Evolutionary conservation across 345 rosid species (phyloP).

Genomic region (Linum lewisii): DNA sequence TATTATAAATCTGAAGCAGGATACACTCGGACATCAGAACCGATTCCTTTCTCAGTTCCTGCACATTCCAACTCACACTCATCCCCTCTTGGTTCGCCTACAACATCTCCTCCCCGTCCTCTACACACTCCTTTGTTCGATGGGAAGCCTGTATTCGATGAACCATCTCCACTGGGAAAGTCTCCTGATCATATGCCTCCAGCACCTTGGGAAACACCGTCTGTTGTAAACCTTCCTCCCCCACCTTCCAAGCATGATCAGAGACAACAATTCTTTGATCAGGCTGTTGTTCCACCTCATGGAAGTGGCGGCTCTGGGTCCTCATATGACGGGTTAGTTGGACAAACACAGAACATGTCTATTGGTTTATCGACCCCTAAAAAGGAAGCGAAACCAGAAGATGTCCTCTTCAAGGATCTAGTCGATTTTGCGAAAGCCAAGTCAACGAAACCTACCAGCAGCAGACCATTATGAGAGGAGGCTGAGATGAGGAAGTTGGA

Average conservation of each 20-base stretch:
- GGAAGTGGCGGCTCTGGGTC: conserved; percentile 41
- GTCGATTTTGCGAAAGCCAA: conserved; percentile 85
- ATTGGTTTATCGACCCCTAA: conserved; percentile 40
- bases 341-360: conserved; percentile 57
- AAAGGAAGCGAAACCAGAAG: conserved; percentile 65
- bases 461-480: conserved; percentile 50
- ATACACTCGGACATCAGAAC: conserved; percentile 25
- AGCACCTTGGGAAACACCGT: conserved; percentile 63
- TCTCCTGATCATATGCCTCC: conserved; percentile 56
- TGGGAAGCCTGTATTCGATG: conserved; percentile 47
- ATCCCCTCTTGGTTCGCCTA: conserved; percentile 37
- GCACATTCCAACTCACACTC: conserved; percentile 24
- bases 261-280: conserved; percentile 58
- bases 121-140: conserved; percentile 23
- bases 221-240: conserved; percentile 44
- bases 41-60: conserved; percentile 25
- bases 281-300: conserved; percentile 4
- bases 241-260: conserved; percentile 64
- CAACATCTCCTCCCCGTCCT: conserved; percentile 18
- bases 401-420: conserved; percentile 80
- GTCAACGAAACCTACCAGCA: conserved; percentile 38
- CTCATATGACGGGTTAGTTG: conserved; percentile 47
- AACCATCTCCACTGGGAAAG: conserved; percentile 33
- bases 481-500: not conserved
- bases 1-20: conserved; percentile 49